These are phyloP conservation scores for Yarrowia osloensis DNA, from an alignment of 805 yeast genomes.

Conservation along the genomic window DNA sequence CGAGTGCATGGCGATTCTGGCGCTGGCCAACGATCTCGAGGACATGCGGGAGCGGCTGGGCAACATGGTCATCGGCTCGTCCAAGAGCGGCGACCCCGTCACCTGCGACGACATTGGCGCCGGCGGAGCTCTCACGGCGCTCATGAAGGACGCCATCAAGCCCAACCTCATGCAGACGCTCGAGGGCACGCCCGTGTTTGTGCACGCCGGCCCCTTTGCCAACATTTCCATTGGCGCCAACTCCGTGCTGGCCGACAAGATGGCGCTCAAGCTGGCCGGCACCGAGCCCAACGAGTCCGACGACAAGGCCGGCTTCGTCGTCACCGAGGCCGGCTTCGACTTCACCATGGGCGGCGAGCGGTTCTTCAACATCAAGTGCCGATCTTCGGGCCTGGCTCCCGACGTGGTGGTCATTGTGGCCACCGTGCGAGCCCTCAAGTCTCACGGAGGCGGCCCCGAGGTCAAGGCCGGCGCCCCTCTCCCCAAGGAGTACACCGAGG, in stretches of 20 bases:
- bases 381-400: constrained; percentile 87
- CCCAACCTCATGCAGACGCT: constrained; percentile 96
- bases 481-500: constrained; percentile 79
- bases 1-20: constrained; percentile 94
- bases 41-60: constrained; percentile 91
- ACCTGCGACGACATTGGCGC: constrained; percentile 94
- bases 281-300: constrained; percentile 50
- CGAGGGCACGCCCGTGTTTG: constrained; percentile 96
- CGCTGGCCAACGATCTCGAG: constrained; percentile 70
- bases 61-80: constrained; percentile 83
- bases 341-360: constrained; percentile 99
- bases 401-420: constrained; percentile 93
- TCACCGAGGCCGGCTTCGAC: constrained; percentile 97
- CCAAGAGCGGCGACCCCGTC: constrained; percentile 71
- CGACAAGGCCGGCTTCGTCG: constrained; percentile 69
- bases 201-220: constrained; percentile 99
- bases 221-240: constrained; percentile 96
- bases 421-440: constrained; percentile 91
- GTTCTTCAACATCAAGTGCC: constrained; percentile 91
- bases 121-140: constrained; percentile 93
- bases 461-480: constrained; percentile 90
- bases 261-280: constrained; percentile 89
- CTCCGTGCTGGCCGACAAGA: constrained; percentile 88
- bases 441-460: constrained; percentile 97
- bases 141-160: constrained; percentile 92